Percentiles rank a stretch among this genome's conserved stretches.
Conservation (phyloP, 306 rosid genomes). For the Urtica urens region DNA sequence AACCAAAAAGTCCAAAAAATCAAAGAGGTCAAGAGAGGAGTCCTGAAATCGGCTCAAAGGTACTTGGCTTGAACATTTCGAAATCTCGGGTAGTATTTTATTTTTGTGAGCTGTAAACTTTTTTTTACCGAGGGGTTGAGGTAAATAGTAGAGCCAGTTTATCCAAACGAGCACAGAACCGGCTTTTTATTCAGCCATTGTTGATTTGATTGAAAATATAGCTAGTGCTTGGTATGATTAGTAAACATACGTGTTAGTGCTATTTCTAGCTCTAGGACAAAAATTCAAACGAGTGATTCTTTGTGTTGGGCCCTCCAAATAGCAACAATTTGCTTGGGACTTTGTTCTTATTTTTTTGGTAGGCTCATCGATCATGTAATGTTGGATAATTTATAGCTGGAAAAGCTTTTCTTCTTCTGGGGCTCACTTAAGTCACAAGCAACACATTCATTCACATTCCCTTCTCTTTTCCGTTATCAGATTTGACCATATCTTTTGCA, state of each 20-base stretch:
- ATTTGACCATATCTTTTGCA: too few relatives aligned
- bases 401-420: background rate
- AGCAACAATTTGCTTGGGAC: background rate
- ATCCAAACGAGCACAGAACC: background rate
- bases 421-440: conserved; percentile 3
- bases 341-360: background rate
- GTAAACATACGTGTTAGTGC: background rate
- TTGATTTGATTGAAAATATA: background rate
- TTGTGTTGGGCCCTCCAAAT: conserved; percentile 4
- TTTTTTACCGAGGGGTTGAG: background rate
- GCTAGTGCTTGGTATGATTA: background rate
- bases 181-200: background rate
- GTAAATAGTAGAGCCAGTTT: background rate
- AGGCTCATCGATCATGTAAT: background rate
- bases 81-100: conserved; percentile 20
- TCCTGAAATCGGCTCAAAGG: conserved; percentile 17
- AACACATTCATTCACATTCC: conserved; percentile 1
- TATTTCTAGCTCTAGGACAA: background rate
- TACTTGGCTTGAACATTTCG: background rate
- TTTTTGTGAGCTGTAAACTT: background rate
- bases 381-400: background rate
- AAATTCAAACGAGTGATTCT: background rate
- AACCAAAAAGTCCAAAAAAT: conserved; percentile 32
- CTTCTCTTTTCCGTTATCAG: background rate
- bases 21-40: conserved; percentile 22